Evolutionary conservation across 192 early-diverging fungal genomes (phyloP), one percentile per base, ranked within the genome.

Genomic region (Umbelopsis sp.): DNA sequence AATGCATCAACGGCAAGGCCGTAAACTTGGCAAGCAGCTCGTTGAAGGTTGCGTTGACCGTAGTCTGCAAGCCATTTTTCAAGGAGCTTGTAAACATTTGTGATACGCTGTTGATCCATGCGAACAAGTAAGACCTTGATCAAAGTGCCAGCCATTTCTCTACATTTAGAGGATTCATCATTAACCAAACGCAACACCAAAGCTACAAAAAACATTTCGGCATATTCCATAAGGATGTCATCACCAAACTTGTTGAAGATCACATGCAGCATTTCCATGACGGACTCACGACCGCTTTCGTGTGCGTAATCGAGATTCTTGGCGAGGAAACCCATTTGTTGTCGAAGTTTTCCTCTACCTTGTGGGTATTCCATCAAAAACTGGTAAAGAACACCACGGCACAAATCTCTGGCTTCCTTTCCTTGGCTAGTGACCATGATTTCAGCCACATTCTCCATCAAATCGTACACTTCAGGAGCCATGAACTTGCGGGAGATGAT

Each of bases 331-430:
- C 82, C 87, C 86, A 98, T 92, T 71, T 94, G 91, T 72, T 92
- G 95, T 68, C 84, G 80, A 24, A 99, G 79, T 54, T 95, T 85
- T 2, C 83, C 83, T 45, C 88, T 84, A 44, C 96, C 94, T 76
- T 97, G 91, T 43, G 98, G 98, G 79, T 98, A 99, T 71, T 97
- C 92, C 76, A 98, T 83, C 68, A 99, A 81, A 84, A 99, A 99
- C 69, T 93, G 92, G 70, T 96, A 88, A 74, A 90, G 90, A 4
- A 90, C 87, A 41, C 88, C 82, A 9, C 96, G 91, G 59, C 94
- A 96, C 47, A 92, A 82, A 69, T 97, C 93, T 41, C 96, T 90
- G 26, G 93, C 85, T 54, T 92, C 86, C 4, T 73, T 78, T 14
- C 84, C 82, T 80, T 97, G 96, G 53, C 89, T 92, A 0, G 95